A percentile compares a stretch with the other conserved stretches of the same genome.
Conservation (phyloP, 75 land plant genomes). For the Cryptomeria japonica region DNA sequence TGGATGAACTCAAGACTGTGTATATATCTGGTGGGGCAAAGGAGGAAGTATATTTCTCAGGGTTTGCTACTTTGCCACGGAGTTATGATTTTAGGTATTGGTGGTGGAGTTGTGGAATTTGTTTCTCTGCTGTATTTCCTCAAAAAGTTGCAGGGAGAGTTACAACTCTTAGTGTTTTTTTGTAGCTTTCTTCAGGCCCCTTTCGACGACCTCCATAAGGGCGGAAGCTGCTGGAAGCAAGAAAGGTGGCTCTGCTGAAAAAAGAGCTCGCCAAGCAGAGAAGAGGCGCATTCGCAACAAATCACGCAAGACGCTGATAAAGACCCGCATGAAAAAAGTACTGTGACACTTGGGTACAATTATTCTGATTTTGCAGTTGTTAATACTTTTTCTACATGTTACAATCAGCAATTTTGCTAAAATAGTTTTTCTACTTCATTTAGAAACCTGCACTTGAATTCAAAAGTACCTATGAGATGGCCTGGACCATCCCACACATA, state of each 20-base stretch:
- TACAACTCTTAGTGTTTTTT: no score
- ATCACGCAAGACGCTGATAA: background rate
- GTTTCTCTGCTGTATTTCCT: background rate
- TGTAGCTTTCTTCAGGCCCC: background rate
- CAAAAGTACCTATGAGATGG: no score
- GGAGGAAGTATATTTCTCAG: background rate
- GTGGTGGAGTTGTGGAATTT: background rate
- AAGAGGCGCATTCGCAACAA: slow-evolving; percentile 41
- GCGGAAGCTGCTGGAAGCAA: slow-evolving; percentile 50
- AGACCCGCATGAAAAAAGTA: background rate
- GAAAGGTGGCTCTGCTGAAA: slow-evolving; percentile 81
- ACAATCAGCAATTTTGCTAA: no score
- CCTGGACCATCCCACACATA: no score
- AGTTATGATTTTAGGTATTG: background rate
- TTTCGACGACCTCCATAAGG: slow-evolving; percentile 3
- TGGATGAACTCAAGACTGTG: no score
- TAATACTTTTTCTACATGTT: no score
- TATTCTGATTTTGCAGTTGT: no score
- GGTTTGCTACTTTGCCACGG: background rate
- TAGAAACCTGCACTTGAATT: no score
- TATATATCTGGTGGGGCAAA: background rate
- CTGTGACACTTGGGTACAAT: background rate
- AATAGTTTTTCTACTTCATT: no score
- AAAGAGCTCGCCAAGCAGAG: slow-evolving; percentile 88
- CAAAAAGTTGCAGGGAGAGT: background rate